phyloP scores from a whole-genome alignment of 2,329 filamentous ascomycete species.

The Paecilomyces formosus region DNA sequence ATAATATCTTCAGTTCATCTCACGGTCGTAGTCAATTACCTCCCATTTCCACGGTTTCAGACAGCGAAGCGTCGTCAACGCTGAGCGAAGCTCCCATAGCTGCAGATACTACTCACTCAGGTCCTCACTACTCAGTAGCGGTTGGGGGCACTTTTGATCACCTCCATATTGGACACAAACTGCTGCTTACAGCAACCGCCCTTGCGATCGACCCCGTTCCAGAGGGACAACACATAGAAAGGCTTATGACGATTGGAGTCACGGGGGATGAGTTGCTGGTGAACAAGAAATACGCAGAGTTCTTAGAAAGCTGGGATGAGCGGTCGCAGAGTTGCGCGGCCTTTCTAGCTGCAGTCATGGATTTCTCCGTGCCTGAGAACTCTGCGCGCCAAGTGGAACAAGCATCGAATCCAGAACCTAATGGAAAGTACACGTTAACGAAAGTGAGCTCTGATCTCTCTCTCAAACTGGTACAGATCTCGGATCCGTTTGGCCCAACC shows the following conservation, averaged over 20 bases:
- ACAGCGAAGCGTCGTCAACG: conserved; percentile 13
- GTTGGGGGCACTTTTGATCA: conserved; percentile 96
- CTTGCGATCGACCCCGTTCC: conserved; percentile 56
- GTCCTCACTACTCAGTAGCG: conserved; percentile 56
- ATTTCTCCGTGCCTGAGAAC: conserved; percentile 48
- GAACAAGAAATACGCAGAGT: conserved; percentile 81
- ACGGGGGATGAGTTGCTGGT: conserved; percentile 78
- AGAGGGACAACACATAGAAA: conserved; percentile 30
- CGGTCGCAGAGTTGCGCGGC: conserved; percentile 62
- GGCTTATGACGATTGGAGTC: conserved; percentile 71
- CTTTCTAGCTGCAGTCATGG: conserved; percentile 59
- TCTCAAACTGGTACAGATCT: conserved; percentile 76
- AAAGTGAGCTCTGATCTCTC: conserved; percentile 55
- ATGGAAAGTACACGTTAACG: conserved; percentile 30
- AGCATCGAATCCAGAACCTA: conserved; percentile 28
- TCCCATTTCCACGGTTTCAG: conserved; percentile 14
- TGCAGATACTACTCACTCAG: conserved; percentile 11
- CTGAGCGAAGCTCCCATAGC: conserved; percentile 12
- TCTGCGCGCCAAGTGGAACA: conserved; percentile 20
- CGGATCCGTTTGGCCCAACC: conserved; percentile 84
- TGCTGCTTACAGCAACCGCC: conserved; percentile 82
- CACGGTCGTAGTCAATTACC: conserved; percentile 10
- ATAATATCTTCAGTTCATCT: not conserved
- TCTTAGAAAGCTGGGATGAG: conserved; percentile 71
- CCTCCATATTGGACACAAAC: conserved; percentile 88